phyloP scores from a whole-genome alignment of 2,329 filamentous ascomycete species.

The Penicillium sp. region DNA sequence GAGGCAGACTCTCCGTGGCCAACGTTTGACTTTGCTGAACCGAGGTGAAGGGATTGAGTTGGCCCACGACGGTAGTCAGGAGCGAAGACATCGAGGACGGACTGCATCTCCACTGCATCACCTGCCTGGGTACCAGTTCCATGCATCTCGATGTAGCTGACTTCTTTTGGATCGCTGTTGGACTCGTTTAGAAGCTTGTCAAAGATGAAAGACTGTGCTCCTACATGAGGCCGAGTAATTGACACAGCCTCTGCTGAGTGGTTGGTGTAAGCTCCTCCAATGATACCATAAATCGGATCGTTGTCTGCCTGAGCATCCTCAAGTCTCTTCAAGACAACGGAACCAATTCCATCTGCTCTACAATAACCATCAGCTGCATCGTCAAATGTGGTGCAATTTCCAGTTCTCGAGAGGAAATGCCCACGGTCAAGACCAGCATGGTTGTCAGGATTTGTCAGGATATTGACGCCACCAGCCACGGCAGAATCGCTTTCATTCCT shows the following conservation, averaged over 20 bases:
- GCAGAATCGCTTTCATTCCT: slow-evolving; percentile 77
- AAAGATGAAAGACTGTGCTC: slow-evolving; percentile 70
- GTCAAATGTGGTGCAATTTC: slow-evolving; percentile 77
- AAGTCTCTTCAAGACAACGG: slow-evolving; percentile 73
- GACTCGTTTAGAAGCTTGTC: slow-evolving; percentile 68
- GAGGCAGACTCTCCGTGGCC: slow-evolving; percentile 64
- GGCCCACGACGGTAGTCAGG: slow-evolving; percentile 50
- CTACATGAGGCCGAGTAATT: slow-evolving; percentile 79
- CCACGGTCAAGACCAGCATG: slow-evolving; percentile 72
- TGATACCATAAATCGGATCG: slow-evolving; percentile 67
- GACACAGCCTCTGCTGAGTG: slow-evolving; percentile 78
- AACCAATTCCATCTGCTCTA: slow-evolving; percentile 72
- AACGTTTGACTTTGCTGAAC: slow-evolving; percentile 63
- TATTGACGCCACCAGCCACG: slow-evolving; percentile 71
- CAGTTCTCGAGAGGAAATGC: slow-evolving; percentile 74
- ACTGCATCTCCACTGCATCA: slow-evolving; percentile 78
- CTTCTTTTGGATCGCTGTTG: slow-evolving; percentile 70
- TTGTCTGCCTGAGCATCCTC: slow-evolving; percentile 75
- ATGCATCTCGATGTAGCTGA: slow-evolving; percentile 86
- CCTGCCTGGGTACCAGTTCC: slow-evolving; percentile 85
- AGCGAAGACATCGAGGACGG: slow-evolving; percentile 65
- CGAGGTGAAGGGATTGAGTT: slow-evolving; percentile 56
- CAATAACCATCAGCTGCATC: slow-evolving; percentile 80
- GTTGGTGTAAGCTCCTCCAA: slow-evolving; percentile 73
- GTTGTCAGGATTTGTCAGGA: slow-evolving; percentile 78